Evolutionary conservation across 108 stramenopile genomes (phyloP), one percentile per base, ranked within the genome.

Genomic region (Cyclotella kingstonii): DNA sequence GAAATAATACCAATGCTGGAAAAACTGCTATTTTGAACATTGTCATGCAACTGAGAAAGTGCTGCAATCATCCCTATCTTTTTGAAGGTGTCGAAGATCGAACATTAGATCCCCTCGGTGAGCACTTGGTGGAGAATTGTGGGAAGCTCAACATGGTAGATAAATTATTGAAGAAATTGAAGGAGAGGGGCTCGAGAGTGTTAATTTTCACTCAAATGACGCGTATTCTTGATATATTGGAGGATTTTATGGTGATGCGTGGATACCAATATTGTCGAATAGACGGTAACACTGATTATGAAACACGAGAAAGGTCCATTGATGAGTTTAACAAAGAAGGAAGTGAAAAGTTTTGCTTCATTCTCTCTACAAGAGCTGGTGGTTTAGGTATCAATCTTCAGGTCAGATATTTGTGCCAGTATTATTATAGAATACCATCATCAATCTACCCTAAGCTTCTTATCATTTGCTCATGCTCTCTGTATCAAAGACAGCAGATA

Each of bases 11-110:
- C n/a, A 73, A 81, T 21, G 76, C 86, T 46, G 85, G 82, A 45
- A 78, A 84, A 26, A 91, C 92, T n/a, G 86, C 89, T 2, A 70
- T 96, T 54, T 68, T 91, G 42, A 92, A 96, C 49, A 90, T 99
- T 68, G 92, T 98, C 45, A 99, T 99, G 98, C 99, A 99, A 80
- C 82, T 99, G 25, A 90, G 99, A 19, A 99, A 99, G 79, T 96
- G 95, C 77, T 96, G 97, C 77, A 94, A 94, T 57, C 99, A 99
- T 68, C 99, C 99, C 0, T 99, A 99, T 78, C 82, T 99, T 6
- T 99, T 99, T 57, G 90, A 93, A 19, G 94, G 95, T 17, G 89
- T 95, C 18, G 97, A 99, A 73, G 96, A 95, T 64, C 78, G 93
- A 48, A 79, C 81, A 11, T 62, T 93, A 26, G 82, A 87, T 47